A percentile compares a stretch with the other conserved stretches of the same genome.
Evolutionary conservation across 2,329 filamentous ascomycete species (phyloP).

Genomic region (Fusarium sp.): DNA sequence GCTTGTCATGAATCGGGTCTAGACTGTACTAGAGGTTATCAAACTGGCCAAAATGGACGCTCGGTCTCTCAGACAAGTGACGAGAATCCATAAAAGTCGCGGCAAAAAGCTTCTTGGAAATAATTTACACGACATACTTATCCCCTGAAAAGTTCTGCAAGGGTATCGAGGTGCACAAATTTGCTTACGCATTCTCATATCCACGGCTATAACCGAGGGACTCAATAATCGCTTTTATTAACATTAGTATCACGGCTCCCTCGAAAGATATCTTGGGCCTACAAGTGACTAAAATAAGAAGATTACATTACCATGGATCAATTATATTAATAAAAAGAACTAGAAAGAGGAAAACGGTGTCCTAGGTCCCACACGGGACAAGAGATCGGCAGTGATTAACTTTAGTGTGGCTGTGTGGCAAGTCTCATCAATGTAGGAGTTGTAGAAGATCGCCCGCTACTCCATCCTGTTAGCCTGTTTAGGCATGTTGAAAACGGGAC

Average conservation of each 20-base stretch:
- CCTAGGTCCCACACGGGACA: background rate
- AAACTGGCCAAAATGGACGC: conserved; percentile 7
- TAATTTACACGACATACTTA: background rate
- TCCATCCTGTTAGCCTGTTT: background rate
- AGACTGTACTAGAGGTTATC: background rate
- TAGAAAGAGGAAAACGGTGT: background rate
- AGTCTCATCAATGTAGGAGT: background rate
- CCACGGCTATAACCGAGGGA: background rate
- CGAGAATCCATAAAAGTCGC: background rate
- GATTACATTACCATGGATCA: background rate
- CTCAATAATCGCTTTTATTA: background rate
- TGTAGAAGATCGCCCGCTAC: background rate
- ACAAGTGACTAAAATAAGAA: background rate
- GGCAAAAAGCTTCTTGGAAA: background rate
- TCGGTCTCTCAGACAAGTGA: background rate
- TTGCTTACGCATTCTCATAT: background rate
- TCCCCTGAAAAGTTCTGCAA: background rate
- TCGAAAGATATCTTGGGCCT: background rate
- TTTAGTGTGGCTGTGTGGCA: background rate
- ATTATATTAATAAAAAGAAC: background rate
- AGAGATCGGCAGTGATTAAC: conserved; percentile 8
- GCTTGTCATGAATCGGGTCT: background rate
- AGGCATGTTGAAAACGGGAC: background rate
- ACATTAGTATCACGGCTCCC: background rate
- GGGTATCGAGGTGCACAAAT: background rate